Base-by-base conservation (phyloP, 176 grass and related monocot genomes). In the Cymbopogon citratus region DNA sequence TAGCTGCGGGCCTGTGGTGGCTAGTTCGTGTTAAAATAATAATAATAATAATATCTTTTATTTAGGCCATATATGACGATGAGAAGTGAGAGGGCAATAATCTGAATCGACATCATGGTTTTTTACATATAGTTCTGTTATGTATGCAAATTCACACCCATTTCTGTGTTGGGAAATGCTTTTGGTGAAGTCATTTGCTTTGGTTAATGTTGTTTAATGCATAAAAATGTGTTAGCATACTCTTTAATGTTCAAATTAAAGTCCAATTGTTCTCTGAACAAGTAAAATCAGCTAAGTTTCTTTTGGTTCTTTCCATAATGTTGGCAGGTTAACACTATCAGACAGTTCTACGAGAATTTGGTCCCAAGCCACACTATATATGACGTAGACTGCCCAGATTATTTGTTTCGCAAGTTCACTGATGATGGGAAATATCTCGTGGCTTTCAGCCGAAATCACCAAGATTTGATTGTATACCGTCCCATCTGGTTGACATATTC, bases 331-430 rank as follows among this genome's bases (percentile, higher is more conserved):
- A 98, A 98, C 82, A 71, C 84, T 21, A 81, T 91, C 45, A 88
- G 95, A 66, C 95, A 98, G 29, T 94, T 98, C 60, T 94, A 94
- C 56, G 95, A 98, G 81, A 98, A 98, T 85, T 73, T 98, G 73
- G 89, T 89, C 78, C 95, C 88, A 28, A 91, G 83, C 35, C 89
- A 89, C 82, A 94, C 92, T 51, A 84, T 98, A 70, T 91, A 76
- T 54, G 95, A 98, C 75, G 81, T 98, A 70, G 90, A 98, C 83
- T 92, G 88, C 48, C 95, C 95, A 9, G 95, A 98, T 72, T 86
- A 82, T 80, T 91, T 71, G 12, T 95, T 98, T 60, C 90, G 92
- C 69, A 98, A 95, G 80, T 89, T 98, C 77, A 98, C 95, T 15
- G 92, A 98, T 49, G 95, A 98, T 31, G 95, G 95, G 1, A 89